Evolutionary conservation across 495 filamentous ascomycete genomes (phyloP).

Genomic region (Talaromyces trachyspermus): DNA sequence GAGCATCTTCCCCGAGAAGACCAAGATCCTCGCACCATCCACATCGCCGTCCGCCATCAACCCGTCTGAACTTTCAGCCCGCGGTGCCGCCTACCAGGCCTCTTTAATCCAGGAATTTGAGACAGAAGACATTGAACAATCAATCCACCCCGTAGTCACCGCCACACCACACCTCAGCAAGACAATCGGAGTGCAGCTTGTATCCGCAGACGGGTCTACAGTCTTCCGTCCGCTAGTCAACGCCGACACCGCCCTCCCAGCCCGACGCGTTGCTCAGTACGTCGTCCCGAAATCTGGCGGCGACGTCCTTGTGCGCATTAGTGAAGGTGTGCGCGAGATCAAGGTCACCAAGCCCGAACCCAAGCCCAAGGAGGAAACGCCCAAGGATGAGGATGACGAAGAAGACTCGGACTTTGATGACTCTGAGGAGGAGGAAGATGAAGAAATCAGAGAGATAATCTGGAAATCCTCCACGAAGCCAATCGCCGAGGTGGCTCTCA

Average conservation of each 20-base stretch:
- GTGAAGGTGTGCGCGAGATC: slow-evolving; percentile 81
- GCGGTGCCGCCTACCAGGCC: slow-evolving; percentile 93
- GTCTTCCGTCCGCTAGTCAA: slow-evolving; percentile 71
- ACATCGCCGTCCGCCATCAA: slow-evolving; percentile 74
- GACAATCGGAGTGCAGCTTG: slow-evolving; percentile 78
- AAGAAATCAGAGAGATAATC: slow-evolving; percentile 81
- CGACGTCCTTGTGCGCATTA: slow-evolving; percentile 76
- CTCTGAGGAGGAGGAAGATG: slow-evolving; percentile 72
- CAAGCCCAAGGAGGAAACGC: slow-evolving; percentile 60
- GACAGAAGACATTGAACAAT: slow-evolving; percentile 86
- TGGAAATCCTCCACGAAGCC: slow-evolving; percentile 82
- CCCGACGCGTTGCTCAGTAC: slow-evolving; percentile 73
- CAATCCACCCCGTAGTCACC: slow-evolving; percentile 90
- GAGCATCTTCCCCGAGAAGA: slow-evolving; percentile 72
- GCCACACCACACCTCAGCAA: slow-evolving; percentile 82
- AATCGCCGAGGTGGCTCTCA: slow-evolving; percentile 79
- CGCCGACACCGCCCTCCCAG: slow-evolving; percentile 83
- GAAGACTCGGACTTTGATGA: slow-evolving; percentile 56
- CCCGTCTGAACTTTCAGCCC: slow-evolving; percentile 80
- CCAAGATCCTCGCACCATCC: slow-evolving; percentile 73
- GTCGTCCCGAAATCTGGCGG: slow-evolving; percentile 67
- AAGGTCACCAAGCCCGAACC: slow-evolving; percentile 80
- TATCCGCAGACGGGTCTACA: slow-evolving; percentile 42
- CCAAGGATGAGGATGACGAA: slow-evolving; percentile 52
- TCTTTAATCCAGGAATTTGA: slow-evolving; percentile 90